Conservation (phyloP, 768 basidiomycete genomes). For the Aureoboletus auriporus region DNA sequence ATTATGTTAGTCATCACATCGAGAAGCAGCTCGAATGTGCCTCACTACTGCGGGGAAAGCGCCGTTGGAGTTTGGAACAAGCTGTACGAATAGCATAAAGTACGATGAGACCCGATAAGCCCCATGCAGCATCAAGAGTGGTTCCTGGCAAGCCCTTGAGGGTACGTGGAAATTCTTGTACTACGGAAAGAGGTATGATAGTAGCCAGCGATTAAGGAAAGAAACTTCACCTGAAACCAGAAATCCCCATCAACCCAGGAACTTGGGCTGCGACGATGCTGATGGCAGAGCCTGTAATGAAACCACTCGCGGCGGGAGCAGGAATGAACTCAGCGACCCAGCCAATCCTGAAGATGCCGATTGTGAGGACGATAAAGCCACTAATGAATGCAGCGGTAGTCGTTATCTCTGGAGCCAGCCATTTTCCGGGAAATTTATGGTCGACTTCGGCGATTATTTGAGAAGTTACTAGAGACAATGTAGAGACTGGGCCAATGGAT, state of each 20-base stretch:
- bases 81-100: constrained; percentile 66
- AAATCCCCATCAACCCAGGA: constrained; percentile 84
- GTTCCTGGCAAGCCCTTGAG: constrained; percentile 76
- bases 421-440: constrained; percentile 47
- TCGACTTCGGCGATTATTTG: constrained; percentile 74
- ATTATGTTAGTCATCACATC: neutral
- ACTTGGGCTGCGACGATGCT: constrained; percentile 89
- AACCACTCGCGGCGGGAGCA: constrained; percentile 76
- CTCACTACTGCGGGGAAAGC: constrained; percentile 62
- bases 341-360: constrained; percentile 86
- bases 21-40: neutral
- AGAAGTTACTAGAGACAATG: constrained; percentile 89
- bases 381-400: constrained; percentile 79
- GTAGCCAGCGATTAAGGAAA: neutral
- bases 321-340: constrained; percentile 97
- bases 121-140: constrained; percentile 85
- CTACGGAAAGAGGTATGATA: constrained; percentile 34
- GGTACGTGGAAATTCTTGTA: constrained; percentile 78
- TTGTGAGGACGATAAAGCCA: constrained; percentile 87
- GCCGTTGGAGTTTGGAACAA: constrained; percentile 48
- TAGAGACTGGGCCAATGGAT: constrained; percentile 98
- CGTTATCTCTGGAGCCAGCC: constrained; percentile 72
- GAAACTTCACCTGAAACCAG: constrained; percentile 70
- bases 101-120: constrained; percentile 65
- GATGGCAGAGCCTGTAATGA: constrained; percentile 98